A percentile compares a stretch with the other conserved stretches of the same genome.
phyloP scores from a whole-genome alignment of 148 eudicot species.

The Camellia japonica region DNA sequence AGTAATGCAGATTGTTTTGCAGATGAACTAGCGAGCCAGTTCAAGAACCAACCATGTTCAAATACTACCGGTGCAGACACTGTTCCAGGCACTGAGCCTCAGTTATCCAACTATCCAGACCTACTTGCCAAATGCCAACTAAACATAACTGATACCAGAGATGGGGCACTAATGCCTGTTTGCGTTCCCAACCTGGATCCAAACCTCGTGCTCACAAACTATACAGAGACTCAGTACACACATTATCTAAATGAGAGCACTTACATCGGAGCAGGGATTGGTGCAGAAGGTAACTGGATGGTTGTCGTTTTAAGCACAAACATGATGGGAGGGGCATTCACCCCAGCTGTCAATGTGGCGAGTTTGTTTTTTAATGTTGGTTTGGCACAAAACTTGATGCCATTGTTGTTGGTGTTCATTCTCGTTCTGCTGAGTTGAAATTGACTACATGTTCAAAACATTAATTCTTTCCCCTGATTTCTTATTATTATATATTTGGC shows the following conservation, averaged over 20 bases:
- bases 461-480: background rate
- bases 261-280: constrained; percentile 23
- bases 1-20: constrained; percentile 29
- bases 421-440: constrained; percentile 10
- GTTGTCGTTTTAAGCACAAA: constrained; percentile 25
- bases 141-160: constrained; percentile 23
- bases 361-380: background rate
- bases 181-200: constrained; percentile 26
- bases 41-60: constrained; percentile 28
- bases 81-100: constrained; percentile 25
- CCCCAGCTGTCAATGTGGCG: constrained; percentile 10
- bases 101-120: constrained; percentile 19
- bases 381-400: constrained; percentile 13
- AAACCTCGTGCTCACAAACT: constrained; percentile 20
- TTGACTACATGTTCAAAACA: background rate
- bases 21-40: constrained; percentile 16
- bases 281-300: constrained; percentile 21
- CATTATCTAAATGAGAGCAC: constrained; percentile 22
- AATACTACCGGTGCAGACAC: constrained; percentile 21
- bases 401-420: constrained; percentile 14
- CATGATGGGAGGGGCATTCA: constrained; percentile 20
- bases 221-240: constrained; percentile 19
- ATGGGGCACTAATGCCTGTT: constrained; percentile 23
- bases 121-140: constrained; percentile 23
- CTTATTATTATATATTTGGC: background rate